Evolutionary conservation across 257 asterid species (phyloP), one percentile per base, ranked within the genome.

Genomic region (Plectranthus barbatus): DNA sequence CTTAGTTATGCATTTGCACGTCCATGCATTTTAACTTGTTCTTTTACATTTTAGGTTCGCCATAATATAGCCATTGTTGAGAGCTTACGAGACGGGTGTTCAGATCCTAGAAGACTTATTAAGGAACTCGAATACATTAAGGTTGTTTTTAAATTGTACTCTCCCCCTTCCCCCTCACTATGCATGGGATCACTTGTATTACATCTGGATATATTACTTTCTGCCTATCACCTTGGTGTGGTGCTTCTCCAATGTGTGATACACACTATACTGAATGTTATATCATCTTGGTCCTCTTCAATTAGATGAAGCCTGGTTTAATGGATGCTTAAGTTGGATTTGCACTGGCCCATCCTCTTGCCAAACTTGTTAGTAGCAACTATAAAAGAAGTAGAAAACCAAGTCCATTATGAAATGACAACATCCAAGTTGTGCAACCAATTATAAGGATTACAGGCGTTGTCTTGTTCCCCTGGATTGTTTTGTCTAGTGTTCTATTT

Each of bases 51-150:
- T 66, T 67, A 90, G 97, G 79, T 90, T 47, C 74, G 51, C 52
- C 98, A 91, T 78, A 91, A 91, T 76, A 73, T 84, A 68, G 78
- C 84, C 50, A 72, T 91, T 37, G 81, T 75, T n/a, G 91, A 84
- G 78, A 79, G 70, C 84, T 74, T 80, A 67, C 92, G 66, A 83
- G 88, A 81, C 69, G 97, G 89, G 48, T 84, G 81, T 74, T 74
- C 78, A 56, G 79, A 88, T 79, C 93, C 97, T 34, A 81, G 72
- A 76, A 88, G 62, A 79, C 90, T 91, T 45, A 79, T 88, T 62
- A 75, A 80, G 64, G 82, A 68, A 52, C 85, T 91, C 60, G 88
- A 80, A 76, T 66, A 79, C 51, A 79, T 85, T 20, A 86, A 91
- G 97, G 97, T 88, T 62, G 85, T 80, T 54, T 56, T n/a, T 64